Evolutionary conservation across 306 rosid genomes (phyloP), one percentile per base, ranked within the genome.

Genomic region (Acacia acuminata): DNA sequence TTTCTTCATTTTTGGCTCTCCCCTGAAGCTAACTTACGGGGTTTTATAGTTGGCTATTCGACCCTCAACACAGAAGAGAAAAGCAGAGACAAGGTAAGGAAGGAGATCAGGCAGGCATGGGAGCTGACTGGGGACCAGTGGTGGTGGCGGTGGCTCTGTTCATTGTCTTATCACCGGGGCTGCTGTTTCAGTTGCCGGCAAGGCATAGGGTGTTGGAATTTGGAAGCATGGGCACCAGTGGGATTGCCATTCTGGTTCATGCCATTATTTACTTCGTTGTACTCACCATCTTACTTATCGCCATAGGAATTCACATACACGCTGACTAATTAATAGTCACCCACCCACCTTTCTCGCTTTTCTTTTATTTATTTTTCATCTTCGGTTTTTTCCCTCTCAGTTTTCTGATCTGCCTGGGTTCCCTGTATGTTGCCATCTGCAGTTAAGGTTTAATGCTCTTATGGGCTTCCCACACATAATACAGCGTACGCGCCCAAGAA

Each of bases 61-160:
- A 76, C 3, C 80, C 78, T 25, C 51, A 3, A 65, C 45, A 66
- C 71, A 38, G 9, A 13, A 34, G 24, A 15, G 14, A 83, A 66
- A 80, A 15, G 10, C n/a, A 48, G 34, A 22, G 27, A 16, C 47
- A 15, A 32, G 67, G 25, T 68, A 10, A 4, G n/a, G 11, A 64
- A 30, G 16, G 4, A 19, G 48, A 48, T 4, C 19, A 11, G 68
- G 68, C 68, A 96, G 70, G 70, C 70, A 96, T 96, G 99, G 36
- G 87, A 32, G 96, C 97, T 13, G 99, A 96, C 74, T 96, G 99
- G 99, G 99, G 98, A 73, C 99, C 99, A 1, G 85, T 96, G 0
- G 77, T 90, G 20, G 94, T 92, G 20, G 92, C 98, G 0, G 99
- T 92, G 85, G 93, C 82, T 32, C 45, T 96, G 83, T 94, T 96